Evolutionary conservation across 495 filamentous ascomycete species (phyloP).

Genomic region (Endocarpon pusillum): DNA sequence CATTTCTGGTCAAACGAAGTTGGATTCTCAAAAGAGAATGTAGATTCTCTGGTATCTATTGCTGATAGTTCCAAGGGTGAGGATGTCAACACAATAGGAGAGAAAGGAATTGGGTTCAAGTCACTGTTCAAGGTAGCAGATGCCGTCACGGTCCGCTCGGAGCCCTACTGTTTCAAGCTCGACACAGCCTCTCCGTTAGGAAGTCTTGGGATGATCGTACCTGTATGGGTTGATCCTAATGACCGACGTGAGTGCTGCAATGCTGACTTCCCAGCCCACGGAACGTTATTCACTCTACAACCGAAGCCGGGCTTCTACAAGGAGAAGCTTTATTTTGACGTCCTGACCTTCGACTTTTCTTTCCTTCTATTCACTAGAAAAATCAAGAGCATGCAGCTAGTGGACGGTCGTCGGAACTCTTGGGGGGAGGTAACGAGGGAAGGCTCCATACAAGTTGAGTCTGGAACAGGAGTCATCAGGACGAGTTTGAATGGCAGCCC

Average conservation of each 20-base stretch:
- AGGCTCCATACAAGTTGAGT: too few species aligned
- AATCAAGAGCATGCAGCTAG: constrained; percentile 1
- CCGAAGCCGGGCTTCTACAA: background rate
- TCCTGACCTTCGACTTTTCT: constrained; percentile 2
- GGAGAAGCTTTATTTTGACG: background rate
- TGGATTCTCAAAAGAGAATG: constrained; percentile 19
- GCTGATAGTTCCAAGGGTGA: constrained; percentile 21
- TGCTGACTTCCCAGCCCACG: background rate
- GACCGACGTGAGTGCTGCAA: too few species aligned
- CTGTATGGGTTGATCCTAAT: background rate
- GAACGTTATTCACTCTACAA: background rate
- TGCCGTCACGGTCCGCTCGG: constrained; percentile 20
- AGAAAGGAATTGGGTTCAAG: constrained; percentile 36
- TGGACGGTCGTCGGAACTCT: too few species aligned
- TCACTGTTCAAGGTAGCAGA: constrained; percentile 30
- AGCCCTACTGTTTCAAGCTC: constrained; percentile 23
- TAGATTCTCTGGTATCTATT: constrained; percentile 20
- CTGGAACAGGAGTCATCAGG: too few species aligned
- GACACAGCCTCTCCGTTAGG: background rate
- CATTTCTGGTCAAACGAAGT: constrained; percentile 19
- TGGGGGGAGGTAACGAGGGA: background rate
- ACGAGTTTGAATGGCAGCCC: too few species aligned
- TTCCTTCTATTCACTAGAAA: constrained; percentile 6
- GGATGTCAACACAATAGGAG: constrained; percentile 26
- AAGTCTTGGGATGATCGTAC: constrained; percentile 4